Evolutionary conservation across 108 stramenopile species (phyloP), one percentile per base, ranked within the genome.

Genomic region (Heterococcus sp.): DNA sequence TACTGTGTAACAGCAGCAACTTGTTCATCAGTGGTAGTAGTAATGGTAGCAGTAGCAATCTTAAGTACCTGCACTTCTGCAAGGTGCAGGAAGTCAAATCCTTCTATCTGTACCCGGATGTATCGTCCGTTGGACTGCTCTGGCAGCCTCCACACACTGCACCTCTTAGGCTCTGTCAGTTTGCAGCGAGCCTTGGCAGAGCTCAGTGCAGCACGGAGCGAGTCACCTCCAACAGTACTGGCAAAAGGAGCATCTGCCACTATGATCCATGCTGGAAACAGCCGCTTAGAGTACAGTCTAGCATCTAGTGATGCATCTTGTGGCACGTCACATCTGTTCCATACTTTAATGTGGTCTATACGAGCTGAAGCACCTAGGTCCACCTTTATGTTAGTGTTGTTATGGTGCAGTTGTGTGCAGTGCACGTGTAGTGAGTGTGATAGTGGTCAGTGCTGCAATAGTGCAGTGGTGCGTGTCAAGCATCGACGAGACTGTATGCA

Each of bases 211-310:
- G 76, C 71, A 29, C 64, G 32, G 38, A 90, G 74, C 21, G 84
- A 69, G 35, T 70, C 75, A 34, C 74, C 82, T 40, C 83, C 87
- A 31, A 85, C 63, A 46, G 82, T 71, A 38, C 74, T 72, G 2
- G 63, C 69, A 40, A 88, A 89, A 32, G 91, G 91, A 33, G 76
- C 35, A 30, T 75, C 66, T 3, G 87, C 82, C 8, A 87, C 84
- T 84, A 91, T 88, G 34, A 91, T 38, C 89, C 89, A 91, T 37
- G 72, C 89, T 28, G 91, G 91, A 36, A 91, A 89, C 1, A 91
- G 76, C 1, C 90, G 73, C 63, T 37, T 38, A 21, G 70, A 66
- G 64, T 86, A 90, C 27, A 85, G 32, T 65, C 90, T 88, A 0
- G 70, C 46, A 14, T 82, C 82, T 76, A 75, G 32, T 5, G 76